Percentiles rank a stretch among this genome's conserved stretches.
Evolutionary conservation across 176 grass and related monocot genomes (phyloP).

Genomic region (Hordeum vulgare): MorexV3_pseudomolecules_assembly NC_058524.1:590202380-590202879

Average conservation of each 20-base stretch:
- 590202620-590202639: too few relatives aligned
- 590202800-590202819: background rate
- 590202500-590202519: background rate
- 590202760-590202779: too few relatives aligned
- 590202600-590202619: too few relatives aligned
- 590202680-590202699: too few relatives aligned
- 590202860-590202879: background rate
- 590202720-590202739: too few relatives aligned
- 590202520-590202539: background rate
- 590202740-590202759: too few relatives aligned
- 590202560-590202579: background rate
- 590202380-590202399: slow-evolving; percentile 4
- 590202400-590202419: slow-evolving; percentile 32
- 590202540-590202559: background rate
- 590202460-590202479: background rate
- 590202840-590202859: too few relatives aligned
- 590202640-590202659: background rate
- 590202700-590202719: too few relatives aligned
- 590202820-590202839: background rate
- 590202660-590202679: background rate
- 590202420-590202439: slow-evolving; percentile 50
- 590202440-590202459: slow-evolving; percentile 70
- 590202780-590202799: background rate
- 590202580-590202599: too few relatives aligned
- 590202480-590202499: background rate